phyloP scores from a whole-genome alignment of 768 basidiomycete genomes.

The Leccinum truebloodii region DNA sequence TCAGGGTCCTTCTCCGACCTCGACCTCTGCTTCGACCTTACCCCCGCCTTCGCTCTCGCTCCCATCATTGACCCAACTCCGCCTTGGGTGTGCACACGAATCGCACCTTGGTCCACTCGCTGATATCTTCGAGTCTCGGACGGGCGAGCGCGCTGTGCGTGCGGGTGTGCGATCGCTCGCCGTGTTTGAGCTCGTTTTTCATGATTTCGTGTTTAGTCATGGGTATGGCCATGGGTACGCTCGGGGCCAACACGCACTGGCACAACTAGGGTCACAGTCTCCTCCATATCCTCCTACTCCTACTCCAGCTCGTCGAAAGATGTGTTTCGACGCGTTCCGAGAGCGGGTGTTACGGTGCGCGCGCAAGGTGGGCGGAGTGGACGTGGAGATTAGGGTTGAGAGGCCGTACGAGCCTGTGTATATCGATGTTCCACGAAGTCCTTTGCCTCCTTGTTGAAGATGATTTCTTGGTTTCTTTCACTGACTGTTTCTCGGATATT shows the following conservation, averaged over 20 bases:
- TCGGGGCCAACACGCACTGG: not conserved
- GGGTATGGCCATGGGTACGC: not conserved
- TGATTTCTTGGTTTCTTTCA: not conserved
- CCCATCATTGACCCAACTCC: conserved; percentile 21
- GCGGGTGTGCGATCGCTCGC: conserved; percentile 14
- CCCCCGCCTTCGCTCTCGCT: conserved; percentile 4
- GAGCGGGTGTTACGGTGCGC: conserved; percentile 24
- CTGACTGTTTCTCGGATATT: not conserved
- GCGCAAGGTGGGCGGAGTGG: conserved; percentile 19
- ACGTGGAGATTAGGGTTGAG: conserved; percentile 27
- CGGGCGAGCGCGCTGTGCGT: conserved; percentile 12
- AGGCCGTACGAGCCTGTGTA: conserved; percentile 30
- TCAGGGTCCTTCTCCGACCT: not conserved
- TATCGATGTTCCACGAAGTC: conserved; percentile 10
- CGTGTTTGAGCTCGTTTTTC: conserved; percentile 24
- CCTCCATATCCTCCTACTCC: not conserved
- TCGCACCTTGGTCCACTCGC: conserved; percentile 16
- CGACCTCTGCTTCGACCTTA: not conserved
- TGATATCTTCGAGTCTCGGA: conserved; percentile 20
- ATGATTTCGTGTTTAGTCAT: conserved; percentile 23
- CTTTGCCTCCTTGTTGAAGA: not conserved
- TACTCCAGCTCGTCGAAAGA: conserved; percentile 1
- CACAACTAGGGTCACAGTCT: not conserved
- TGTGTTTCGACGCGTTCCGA: conserved; percentile 22
- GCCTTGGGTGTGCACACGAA: conserved; percentile 26